These are phyloP conservation scores for Monosporascus sp. DNA, from an alignment of 2,329 filamentous ascomycete species.

Conservation along the genomic window DNA sequence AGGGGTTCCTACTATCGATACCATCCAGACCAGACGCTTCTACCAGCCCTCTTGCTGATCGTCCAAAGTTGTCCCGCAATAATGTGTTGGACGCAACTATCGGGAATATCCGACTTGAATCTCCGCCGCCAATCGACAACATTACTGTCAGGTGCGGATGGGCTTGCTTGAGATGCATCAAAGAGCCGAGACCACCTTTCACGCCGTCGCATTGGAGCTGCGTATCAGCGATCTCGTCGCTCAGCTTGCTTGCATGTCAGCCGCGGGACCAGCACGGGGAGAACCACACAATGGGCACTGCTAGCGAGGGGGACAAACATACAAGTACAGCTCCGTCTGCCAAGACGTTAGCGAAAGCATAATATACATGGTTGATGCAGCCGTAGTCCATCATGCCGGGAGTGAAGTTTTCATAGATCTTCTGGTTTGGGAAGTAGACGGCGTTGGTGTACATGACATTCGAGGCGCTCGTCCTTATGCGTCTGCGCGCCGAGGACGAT, in stretches of 20 bases:
- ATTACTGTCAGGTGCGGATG: conserved; percentile 70
- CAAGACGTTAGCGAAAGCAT: conserved; percentile 73
- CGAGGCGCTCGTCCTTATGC: conserved; percentile 39
- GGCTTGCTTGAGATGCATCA: conserved; percentile 66
- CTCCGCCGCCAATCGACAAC: conserved; percentile 68
- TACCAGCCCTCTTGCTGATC: conserved; percentile 60
- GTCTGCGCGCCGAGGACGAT: conserved; percentile 37
- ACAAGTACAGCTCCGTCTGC: conserved; percentile 72
- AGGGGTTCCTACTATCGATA: conserved; percentile 60
- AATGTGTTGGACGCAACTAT: conserved; percentile 57
- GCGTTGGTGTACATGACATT: conserved; percentile 63
- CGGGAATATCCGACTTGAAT: conserved; percentile 62
- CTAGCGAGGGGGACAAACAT: conserved; percentile 30
- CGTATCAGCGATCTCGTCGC: conserved; percentile 73
- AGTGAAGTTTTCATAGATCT: conserved; percentile 67
- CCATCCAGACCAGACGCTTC: conserved; percentile 68
- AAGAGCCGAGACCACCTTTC: conserved; percentile 65
- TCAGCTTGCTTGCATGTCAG: conserved; percentile 49
- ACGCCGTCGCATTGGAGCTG: conserved; percentile 67
- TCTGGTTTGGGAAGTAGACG: conserved; percentile 79
- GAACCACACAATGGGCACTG: neutral
- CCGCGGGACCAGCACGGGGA: neutral
- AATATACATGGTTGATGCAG: conserved; percentile 77
- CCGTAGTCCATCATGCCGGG: conserved; percentile 69
- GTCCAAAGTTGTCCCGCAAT: conserved; percentile 63